Base-by-base conservation (phyloP, 139 green algal species). In the Helicosporidium sp. region DNA sequence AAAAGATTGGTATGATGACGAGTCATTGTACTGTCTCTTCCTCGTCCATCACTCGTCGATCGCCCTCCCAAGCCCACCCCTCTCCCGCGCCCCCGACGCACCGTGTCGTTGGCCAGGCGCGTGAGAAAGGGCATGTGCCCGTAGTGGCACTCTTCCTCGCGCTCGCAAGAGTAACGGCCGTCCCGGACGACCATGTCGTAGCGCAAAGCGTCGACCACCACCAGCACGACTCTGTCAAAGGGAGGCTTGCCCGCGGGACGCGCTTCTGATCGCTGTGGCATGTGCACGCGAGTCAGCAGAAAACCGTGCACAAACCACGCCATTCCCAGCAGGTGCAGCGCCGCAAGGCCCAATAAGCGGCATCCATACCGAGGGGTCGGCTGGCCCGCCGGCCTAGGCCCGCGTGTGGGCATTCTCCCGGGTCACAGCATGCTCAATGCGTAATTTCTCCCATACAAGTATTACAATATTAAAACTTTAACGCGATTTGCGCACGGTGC, bases 161-260 rank as follows among this genome's bases (percentile, higher is more conserved):
- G 13, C 3, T 5, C 17, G 48, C 59, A 67, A 6, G n/a, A 18
- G 25, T 67, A 67, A 20, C 59, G 43, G 6, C 31, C 33, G 23
- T 68, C 60, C 4, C 24, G 3, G 13, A 68, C 48, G 24, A 62
- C 60, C 37, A 62, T 49, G 40, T 68, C 60, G 33, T 67, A 67
- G 12, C 82, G 74, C 19, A 93, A 49, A 0, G 76, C 81, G 46
- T 93, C 82, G 7, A 92, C 58, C 25, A 93, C 72, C 10, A 93
- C 23, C 17, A 82, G 46, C 2, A 87, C 67, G 1, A 65, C 47
- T 10, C 58, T 66, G 26, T 69, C 47, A 25, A 73, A 78, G n/a
- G 45, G 57, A 22, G 18, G 12, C 5, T 18, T 2, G 0, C 18
- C n/a, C 6, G 25, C 39, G 43, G 24, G 22, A 6, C 33, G 26